Conservation (phyloP, 2,329 filamentous ascomycete species). For the Ascochyta viciae-villosae region DNA sequence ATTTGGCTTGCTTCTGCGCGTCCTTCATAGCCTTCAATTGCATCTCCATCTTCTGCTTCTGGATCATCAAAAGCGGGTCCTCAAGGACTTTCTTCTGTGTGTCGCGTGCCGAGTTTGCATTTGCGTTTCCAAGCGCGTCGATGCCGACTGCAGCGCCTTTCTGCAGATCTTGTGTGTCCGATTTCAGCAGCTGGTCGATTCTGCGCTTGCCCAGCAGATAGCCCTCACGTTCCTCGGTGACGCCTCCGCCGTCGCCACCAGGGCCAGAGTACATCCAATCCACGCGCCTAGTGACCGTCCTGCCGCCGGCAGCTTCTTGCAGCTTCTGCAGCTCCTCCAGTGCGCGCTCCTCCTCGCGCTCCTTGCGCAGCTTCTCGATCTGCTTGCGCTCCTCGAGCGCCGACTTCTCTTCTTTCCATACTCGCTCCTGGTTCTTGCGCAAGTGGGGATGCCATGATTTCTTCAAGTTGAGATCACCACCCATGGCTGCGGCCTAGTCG, state of each 20-base stretch:
- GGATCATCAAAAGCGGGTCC: constrained; percentile 91
- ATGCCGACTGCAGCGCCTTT: constrained; percentile 61
- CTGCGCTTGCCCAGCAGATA: constrained; percentile 91
- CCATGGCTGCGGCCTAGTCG: constrained; percentile 68
- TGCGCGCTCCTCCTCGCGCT: constrained; percentile 90
- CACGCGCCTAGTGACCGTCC: constrained; percentile 80
- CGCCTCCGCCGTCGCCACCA: constrained; percentile 70
- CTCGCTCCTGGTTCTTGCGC: constrained; percentile 86
- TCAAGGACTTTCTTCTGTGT: constrained; percentile 85
- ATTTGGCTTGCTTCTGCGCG: constrained; percentile 52
- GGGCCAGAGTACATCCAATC: constrained; percentile 99
- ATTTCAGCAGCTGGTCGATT: constrained; percentile 83
- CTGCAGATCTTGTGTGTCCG: constrained; percentile 73
- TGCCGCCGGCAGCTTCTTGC: constrained; percentile 86
- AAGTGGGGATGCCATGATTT: constrained; percentile 87
- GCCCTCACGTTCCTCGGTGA: constrained; percentile 86
- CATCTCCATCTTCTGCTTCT: constrained; percentile 74
- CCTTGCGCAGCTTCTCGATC: constrained; percentile 88
- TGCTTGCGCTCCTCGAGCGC: constrained; percentile 94
- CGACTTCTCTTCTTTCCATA: constrained; percentile 91
- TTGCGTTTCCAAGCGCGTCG: constrained; percentile 62
- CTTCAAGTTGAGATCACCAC: constrained; percentile 94
- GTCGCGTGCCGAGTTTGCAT: constrained; percentile 78
- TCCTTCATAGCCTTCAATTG: constrained; percentile 70
- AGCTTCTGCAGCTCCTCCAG: constrained; percentile 91